phyloP scores from a whole-genome alignment of 2,329 filamentous ascomycete genomes.

The Verticillium isaacii region DNA sequence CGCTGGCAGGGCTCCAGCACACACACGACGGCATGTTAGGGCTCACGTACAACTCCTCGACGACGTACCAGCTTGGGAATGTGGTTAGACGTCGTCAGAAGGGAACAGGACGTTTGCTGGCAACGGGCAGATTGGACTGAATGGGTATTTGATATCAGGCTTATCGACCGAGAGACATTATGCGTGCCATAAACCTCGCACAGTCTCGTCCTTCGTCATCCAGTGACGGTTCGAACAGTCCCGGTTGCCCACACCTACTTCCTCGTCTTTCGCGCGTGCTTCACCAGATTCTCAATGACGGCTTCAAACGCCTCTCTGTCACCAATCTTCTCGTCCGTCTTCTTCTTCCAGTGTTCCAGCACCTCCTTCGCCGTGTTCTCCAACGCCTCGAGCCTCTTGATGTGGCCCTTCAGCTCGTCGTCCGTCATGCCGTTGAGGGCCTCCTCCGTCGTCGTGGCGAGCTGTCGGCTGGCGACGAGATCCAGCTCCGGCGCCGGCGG shows the following conservation, averaged over 20 bases:
- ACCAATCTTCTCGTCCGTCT: conserved; percentile 78
- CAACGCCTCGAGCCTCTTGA: conserved; percentile 63
- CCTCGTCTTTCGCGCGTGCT: conserved; percentile 79
- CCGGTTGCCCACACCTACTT: conserved; percentile 43
- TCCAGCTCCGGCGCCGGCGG: conserved; percentile 72
- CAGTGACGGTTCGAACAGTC: background rate
- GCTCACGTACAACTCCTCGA: background rate
- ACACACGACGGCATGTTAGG: background rate
- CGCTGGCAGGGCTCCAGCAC: no score
- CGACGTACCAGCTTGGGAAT: background rate
- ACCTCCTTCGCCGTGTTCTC: conserved; percentile 70
- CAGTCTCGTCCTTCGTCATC: background rate
- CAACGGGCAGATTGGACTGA: background rate
- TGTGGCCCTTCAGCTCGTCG: conserved; percentile 67
- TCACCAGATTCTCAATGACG: conserved; percentile 94
- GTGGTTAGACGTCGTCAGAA: no score
- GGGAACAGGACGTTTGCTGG: background rate
- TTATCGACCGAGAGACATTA: background rate
- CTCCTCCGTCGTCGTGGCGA: conserved; percentile 81
- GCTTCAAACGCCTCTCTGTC: conserved; percentile 94
- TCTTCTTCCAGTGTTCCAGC: conserved; percentile 83
- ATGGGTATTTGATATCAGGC: background rate
- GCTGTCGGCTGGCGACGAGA: conserved; percentile 68
- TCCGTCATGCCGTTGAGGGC: conserved; percentile 77
- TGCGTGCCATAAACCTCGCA: background rate